Percentiles rank a stretch among this genome's conserved stretches.
Conservation (phyloP, 2,329 filamentous ascomycete genomes). For the Chrysosporium queenslandicum region DNA sequence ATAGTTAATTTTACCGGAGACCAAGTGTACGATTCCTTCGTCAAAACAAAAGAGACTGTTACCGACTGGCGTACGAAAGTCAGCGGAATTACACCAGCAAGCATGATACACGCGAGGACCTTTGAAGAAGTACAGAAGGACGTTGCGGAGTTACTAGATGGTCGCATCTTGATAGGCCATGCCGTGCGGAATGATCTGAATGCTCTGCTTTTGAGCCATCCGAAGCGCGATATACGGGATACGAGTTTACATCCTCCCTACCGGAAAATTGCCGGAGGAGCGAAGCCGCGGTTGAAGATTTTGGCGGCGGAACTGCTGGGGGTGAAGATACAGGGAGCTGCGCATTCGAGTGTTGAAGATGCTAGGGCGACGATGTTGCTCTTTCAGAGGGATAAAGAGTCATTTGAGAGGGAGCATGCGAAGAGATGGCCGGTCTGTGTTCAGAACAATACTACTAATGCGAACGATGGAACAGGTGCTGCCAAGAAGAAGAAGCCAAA, state of each 20-base stretch:
- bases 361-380: slow-evolving; percentile 83
- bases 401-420: slow-evolving; percentile 71
- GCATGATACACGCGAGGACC: slow-evolving; percentile 58
- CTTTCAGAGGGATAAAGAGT: slow-evolving; percentile 71
- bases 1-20: slow-evolving; percentile 88
- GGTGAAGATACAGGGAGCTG: slow-evolving; percentile 49
- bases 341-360: slow-evolving; percentile 60
- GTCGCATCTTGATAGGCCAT: slow-evolving; percentile 70
- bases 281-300: slow-evolving; percentile 45
- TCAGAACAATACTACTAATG: slow-evolving; percentile 30
- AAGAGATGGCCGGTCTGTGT: slow-evolving; percentile 49
- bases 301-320: slow-evolving; percentile 49
- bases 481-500: slow-evolving; percentile 42
- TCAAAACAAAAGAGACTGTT: slow-evolving; percentile 64
- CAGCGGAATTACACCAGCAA: slow-evolving; percentile 66
- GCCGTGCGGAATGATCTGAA: slow-evolving; percentile 68
- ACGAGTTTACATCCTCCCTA: slow-evolving; percentile 71
- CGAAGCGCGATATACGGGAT: slow-evolving; percentile 68
- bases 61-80: slow-evolving; percentile 85
- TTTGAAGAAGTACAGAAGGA: slow-evolving; percentile 70
- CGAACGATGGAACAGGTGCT: slow-evolving; percentile 33
- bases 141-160: slow-evolving; percentile 58
- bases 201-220: slow-evolving; percentile 68
- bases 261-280: slow-evolving; percentile 46
- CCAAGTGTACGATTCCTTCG: slow-evolving; percentile 90